These are phyloP conservation scores for Effrenium voratum DNA, from an alignment of 73 alveolate species.

Conservation along the genomic window DNA sequence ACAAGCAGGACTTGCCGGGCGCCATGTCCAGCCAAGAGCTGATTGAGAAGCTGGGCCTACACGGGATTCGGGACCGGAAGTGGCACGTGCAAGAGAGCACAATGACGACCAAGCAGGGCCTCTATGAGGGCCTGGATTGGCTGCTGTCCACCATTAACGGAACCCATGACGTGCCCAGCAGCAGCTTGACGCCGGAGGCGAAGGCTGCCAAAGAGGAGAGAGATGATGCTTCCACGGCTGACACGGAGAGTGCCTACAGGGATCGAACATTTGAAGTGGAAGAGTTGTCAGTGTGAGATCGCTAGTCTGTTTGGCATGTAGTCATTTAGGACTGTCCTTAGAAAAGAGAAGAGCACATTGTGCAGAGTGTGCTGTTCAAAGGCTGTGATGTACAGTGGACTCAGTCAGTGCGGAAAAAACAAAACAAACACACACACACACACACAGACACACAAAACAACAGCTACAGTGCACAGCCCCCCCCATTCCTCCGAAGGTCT, in stretches of 20 bases:
- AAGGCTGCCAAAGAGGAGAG: background rate
- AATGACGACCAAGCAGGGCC: background rate
- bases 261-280: no score
- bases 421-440: background rate
- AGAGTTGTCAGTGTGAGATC: no score
- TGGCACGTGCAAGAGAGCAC: slow-evolving; percentile 2
- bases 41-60: background rate
- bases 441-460: background rate
- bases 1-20: background rate
- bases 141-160: background rate
- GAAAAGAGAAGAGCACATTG: no score
- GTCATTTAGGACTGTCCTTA: no score
- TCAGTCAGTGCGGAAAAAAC: background rate
- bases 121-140: background rate
- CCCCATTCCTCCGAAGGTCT: no score
- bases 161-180: no score
- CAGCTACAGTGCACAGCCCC: background rate
- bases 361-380: no score
- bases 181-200: background rate
- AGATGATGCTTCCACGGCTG: slow-evolving; percentile 2
- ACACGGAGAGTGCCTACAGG: slow-evolving; percentile 1
- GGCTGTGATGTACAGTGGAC: background rate
- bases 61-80: background rate
- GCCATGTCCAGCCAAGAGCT: background rate
- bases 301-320: no score